These are phyloP conservation scores for Aspergillus costaricaensis DNA, from an alignment of 2,329 filamentous ascomycete genomes.

Conservation along the genomic window DNA sequence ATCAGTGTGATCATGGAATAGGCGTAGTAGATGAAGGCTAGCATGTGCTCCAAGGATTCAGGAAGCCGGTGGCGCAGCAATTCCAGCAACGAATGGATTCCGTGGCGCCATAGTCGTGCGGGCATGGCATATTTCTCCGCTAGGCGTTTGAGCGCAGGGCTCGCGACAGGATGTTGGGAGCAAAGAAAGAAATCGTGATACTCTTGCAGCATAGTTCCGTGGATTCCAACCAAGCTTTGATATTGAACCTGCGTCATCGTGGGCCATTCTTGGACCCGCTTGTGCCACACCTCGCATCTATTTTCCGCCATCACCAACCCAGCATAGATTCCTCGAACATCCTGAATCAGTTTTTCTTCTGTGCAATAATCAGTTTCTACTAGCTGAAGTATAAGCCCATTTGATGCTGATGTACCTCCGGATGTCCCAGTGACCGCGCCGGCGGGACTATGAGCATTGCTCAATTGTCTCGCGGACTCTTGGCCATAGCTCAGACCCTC, in stretches of 20 bases:
- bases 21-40: conserved; percentile 83
- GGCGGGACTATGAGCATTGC: conserved; percentile 20
- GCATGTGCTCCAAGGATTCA: conserved; percentile 80
- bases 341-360: conserved; percentile 74
- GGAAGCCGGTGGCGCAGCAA: conserved; percentile 74
- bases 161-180: conserved; percentile 80
- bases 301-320: conserved; percentile 83
- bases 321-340: conserved; percentile 67
- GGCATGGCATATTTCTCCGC: conserved; percentile 88
- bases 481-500: conserved; percentile 19
- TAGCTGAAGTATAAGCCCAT: conserved; percentile 55
- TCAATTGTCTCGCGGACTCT: conserved; percentile 18
- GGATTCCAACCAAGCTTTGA: conserved; percentile 79
- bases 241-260: conserved; percentile 68
- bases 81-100: conserved; percentile 83
- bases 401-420: conserved; percentile 28
- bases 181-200: conserved; percentile 87
- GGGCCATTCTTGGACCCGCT: conserved; percentile 57
- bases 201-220: conserved; percentile 77
- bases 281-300: conserved; percentile 83
- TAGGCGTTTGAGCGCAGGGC: conserved; percentile 64
- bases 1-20: conserved; percentile 89
- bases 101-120: conserved; percentile 89
- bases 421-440: conserved; percentile 22
- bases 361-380: conserved; percentile 71